These are phyloP conservation scores for Bolboschoenus planiculmis DNA, from an alignment of 176 grass and related monocot genomes.

Conservation along the genomic window DNA sequence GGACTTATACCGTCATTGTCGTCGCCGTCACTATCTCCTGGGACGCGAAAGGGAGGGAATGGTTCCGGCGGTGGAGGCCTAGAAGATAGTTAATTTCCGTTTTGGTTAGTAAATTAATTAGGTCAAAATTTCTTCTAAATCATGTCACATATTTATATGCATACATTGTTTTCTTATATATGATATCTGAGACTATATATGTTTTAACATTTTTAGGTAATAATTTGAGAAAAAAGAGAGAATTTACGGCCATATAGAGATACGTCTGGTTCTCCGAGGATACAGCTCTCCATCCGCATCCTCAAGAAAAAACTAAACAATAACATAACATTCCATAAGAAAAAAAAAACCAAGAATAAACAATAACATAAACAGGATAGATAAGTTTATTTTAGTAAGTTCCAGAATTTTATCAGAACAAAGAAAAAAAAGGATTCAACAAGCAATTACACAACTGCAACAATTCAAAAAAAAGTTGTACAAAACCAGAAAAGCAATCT, in stretches of 20 bases:
- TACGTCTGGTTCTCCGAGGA: constrained; percentile 39
- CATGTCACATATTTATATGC: not conserved
- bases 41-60: constrained; percentile 23
- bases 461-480: not conserved
- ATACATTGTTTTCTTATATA: not conserved
- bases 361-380: not conserved
- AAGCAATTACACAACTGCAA: not conserved
- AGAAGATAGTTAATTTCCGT: not conserved
- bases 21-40: not conserved
- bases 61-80: constrained; percentile 42
- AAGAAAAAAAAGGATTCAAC: not conserved
- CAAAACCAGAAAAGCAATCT: not conserved
- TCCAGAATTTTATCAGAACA: not conserved
- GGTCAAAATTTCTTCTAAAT: not conserved
- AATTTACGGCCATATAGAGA: constrained; percentile 23
- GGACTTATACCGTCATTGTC: constrained; percentile 21
- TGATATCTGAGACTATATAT: not conserved
- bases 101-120: not conserved
- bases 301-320: not conserved
- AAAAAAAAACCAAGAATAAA: not conserved
- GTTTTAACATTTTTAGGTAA: not conserved
- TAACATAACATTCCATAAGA: not conserved
- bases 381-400: too few relatives aligned
- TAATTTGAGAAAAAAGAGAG: not conserved
- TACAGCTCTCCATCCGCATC: constrained; percentile 20